phyloP scores from a whole-genome alignment of 2,329 filamentous ascomycete species.

The Akanthomyces uredinophilus region DNA sequence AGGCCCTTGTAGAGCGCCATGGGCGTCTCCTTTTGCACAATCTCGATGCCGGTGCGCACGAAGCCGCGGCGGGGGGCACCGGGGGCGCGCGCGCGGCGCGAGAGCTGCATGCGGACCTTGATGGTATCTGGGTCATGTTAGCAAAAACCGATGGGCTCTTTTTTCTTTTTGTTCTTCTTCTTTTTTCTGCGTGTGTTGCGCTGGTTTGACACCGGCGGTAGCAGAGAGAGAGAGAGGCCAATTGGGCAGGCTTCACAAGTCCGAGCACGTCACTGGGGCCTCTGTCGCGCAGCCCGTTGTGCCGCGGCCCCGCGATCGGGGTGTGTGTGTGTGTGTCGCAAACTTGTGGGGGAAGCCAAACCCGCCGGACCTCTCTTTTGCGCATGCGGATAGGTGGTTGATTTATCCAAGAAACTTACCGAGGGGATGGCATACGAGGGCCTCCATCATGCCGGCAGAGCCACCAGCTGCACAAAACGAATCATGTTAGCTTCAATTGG shows the following conservation, averaged over 20 bases:
- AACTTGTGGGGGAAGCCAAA: constrained; percentile 6
- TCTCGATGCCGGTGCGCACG: constrained; percentile 76
- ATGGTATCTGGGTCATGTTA: constrained; percentile 65
- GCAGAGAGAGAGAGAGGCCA: neutral
- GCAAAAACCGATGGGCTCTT: neutral
- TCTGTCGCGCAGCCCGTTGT: neutral
- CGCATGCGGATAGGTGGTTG: neutral
- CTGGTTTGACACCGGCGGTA: neutral
- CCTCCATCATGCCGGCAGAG: constrained; percentile 99
- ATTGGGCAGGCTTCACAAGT: neutral
- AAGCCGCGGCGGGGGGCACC: constrained; percentile 87
- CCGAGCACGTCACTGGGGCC: neutral
- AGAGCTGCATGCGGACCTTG: constrained; percentile 99
- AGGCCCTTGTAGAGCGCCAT: constrained; percentile 95
- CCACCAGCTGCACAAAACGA: constrained; percentile 65
- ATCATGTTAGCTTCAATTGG: constrained; percentile 19
- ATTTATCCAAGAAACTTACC: constrained; percentile 48
- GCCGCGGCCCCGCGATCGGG: constrained; percentile 8
- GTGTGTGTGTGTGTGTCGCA: no score
- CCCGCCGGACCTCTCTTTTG: neutral
- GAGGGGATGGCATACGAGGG: constrained; percentile 88
- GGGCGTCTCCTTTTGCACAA: constrained; percentile 84
- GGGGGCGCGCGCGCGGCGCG: constrained; percentile 72
- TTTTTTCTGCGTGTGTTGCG: no score
- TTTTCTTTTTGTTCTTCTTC: neutral